A percentile compares a stretch with the other conserved stretches of the same genome.
Evolutionary conservation across 1,284 basidiomycete genomes (phyloP).

Genomic region (Papiliotrema laurentii): DNA sequence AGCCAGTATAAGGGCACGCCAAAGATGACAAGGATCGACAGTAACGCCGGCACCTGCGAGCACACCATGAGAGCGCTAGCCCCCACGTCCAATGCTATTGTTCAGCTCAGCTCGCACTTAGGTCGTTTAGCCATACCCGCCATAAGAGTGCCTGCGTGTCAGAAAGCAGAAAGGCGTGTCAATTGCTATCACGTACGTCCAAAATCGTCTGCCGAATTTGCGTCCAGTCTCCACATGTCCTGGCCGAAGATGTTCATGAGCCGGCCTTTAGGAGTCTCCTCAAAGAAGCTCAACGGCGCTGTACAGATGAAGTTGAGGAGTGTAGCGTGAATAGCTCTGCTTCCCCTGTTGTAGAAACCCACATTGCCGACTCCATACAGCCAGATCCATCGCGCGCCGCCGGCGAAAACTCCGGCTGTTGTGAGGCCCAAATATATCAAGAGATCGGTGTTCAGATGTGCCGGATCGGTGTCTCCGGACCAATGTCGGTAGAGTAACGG

Average conservation of each 20-base stretch:
- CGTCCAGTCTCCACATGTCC: slow-evolving; percentile 59
- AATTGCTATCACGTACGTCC: slow-evolving; percentile 50
- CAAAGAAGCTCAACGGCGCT: slow-evolving; percentile 73
- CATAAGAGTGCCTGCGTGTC: slow-evolving; percentile 11
- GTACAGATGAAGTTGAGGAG: slow-evolving; percentile 58
- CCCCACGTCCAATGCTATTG: slow-evolving; percentile 8
- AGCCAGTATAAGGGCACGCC: slow-evolving; percentile 29
- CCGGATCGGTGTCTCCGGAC: slow-evolving; percentile 30
- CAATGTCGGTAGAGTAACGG: slow-evolving; percentile 32
- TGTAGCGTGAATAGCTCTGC: slow-evolving; percentile 60
- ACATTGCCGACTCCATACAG: slow-evolving; percentile 40
- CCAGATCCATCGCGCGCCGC: slow-evolving; percentile 42
- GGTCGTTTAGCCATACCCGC: slow-evolving; percentile 4
- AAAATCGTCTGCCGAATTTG: slow-evolving; percentile 53
- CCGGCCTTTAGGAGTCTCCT: slow-evolving; percentile 71
- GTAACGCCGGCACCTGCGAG: slow-evolving; percentile 30
- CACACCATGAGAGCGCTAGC: slow-evolving; percentile 19
- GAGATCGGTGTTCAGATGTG: slow-evolving; percentile 33
- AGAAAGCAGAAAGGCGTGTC: background rate
- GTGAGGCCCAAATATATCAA: slow-evolving; percentile 24
- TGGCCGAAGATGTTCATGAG: slow-evolving; percentile 51
- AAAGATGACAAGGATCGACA: slow-evolving; percentile 22
- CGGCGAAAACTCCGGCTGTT: slow-evolving; percentile 14
- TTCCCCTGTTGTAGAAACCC: slow-evolving; percentile 59
- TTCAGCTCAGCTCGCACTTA: background rate